phyloP scores from a whole-genome alignment of 805 yeast species.

The Scheffersomyces ergatensis region DNA sequence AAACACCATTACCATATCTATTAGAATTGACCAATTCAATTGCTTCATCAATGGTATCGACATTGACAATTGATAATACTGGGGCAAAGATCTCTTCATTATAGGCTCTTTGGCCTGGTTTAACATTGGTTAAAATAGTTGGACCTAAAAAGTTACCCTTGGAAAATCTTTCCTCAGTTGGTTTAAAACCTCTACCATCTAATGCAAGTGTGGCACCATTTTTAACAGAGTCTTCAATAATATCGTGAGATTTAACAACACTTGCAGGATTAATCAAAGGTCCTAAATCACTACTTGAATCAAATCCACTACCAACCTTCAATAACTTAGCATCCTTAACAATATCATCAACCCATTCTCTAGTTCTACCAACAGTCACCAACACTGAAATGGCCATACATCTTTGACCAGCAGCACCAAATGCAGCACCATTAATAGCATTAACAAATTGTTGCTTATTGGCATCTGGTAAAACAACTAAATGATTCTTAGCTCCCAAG shows the following conservation, averaged over 20 bases:
- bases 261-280: constrained; percentile 68
- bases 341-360: constrained; percentile 61
- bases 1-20: constrained; percentile 68
- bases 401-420: constrained; percentile 84
- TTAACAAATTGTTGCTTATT: constrained; percentile 60
- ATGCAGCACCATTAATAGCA: constrained; percentile 71
- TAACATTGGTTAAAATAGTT: constrained; percentile 58
- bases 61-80: constrained; percentile 60
- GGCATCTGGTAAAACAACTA: constrained; percentile 72
- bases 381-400: constrained; percentile 77
- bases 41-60: constrained; percentile 66
- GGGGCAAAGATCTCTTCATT: constrained; percentile 81
- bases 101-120: constrained; percentile 69
- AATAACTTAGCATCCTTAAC: constrained; percentile 55
- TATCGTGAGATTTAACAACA: constrained; percentile 50
- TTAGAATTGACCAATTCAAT: constrained; percentile 58
- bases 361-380: constrained; percentile 67
- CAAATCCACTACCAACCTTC: constrained; percentile 66
- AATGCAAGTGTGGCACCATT: constrained; percentile 63
- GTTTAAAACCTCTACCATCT: constrained; percentile 57
- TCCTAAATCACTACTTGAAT: constrained; percentile 60
- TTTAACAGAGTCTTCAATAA: constrained; percentile 53
- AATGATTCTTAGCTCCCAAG: constrained; percentile 78
- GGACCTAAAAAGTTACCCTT: constrained; percentile 74
- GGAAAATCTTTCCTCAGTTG: constrained; percentile 32